Conservation (phyloP, 2,329 filamentous ascomycete species). For the Penicillium sp. region DNA sequence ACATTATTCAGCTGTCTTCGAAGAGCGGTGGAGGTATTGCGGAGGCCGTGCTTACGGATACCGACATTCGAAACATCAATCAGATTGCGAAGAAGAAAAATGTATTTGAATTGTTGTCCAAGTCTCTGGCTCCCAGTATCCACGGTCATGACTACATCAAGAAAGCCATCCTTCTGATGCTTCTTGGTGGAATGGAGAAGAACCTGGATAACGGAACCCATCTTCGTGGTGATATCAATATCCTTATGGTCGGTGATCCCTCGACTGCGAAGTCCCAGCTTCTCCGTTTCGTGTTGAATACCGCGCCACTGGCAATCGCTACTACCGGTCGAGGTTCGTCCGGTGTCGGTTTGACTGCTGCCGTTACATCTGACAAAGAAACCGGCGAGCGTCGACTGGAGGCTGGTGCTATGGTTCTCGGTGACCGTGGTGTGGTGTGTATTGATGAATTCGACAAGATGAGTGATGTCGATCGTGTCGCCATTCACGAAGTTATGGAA, state of each 20-base stretch:
- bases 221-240: constrained; percentile 97
- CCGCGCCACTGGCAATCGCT: constrained; percentile 90
- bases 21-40: constrained; percentile 95
- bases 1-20: constrained; percentile 88
- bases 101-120: constrained; percentile 86
- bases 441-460: constrained; percentile 99
- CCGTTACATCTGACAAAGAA: constrained; percentile 94
- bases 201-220: constrained; percentile 98
- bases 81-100: constrained; percentile 93
- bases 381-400: constrained; percentile 92
- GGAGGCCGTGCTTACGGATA: constrained; percentile 88
- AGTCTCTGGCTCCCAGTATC: constrained; percentile 93
- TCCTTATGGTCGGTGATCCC: constrained; percentile 97
- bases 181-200: constrained; percentile 95
- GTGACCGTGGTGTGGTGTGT: constrained; percentile 93
- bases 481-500: constrained; percentile 99
- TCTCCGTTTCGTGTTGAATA: constrained; percentile 94
- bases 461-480: constrained; percentile 96
- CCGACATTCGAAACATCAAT: constrained; percentile 97
- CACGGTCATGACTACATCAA: constrained; percentile 98
- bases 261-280: constrained; percentile 99
- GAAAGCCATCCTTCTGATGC: constrained; percentile 92
- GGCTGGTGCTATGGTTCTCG: constrained; percentile 98
- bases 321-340: constrained; percentile 96
- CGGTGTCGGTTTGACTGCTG: constrained; percentile 94